phyloP scores from a whole-genome alignment of 2,329 filamentous ascomycete genomes.

The Epichloe bromicola region DNA sequence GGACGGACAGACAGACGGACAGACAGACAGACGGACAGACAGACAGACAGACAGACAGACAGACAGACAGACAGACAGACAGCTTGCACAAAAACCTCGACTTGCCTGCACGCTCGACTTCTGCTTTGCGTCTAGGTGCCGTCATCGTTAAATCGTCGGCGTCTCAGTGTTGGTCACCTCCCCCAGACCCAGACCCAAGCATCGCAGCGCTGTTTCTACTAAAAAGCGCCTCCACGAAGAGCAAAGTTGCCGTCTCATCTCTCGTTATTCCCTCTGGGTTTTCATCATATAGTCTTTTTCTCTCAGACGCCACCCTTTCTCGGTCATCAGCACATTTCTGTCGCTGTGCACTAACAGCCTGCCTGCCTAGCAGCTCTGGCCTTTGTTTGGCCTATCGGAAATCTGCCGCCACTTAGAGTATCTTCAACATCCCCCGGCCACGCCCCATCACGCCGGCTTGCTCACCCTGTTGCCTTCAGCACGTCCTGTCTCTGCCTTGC shows the following conservation, averaged over 20 bases:
- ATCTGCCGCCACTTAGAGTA: conserved; percentile 14
- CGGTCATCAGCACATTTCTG: neutral
- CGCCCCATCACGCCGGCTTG: conserved; percentile 11
- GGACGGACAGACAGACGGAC: too few species aligned
- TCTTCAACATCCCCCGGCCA: conserved; percentile 7
- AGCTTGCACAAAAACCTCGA: neutral
- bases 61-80: neutral
- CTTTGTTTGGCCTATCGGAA: conserved; percentile 19
- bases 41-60: neutral
- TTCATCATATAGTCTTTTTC: neutral
- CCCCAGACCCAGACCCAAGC: neutral
- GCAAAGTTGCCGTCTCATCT: neutral
- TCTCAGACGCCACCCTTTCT: neutral
- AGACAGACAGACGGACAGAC: neutral
- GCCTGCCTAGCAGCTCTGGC: conserved; percentile 12
- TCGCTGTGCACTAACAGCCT: conserved; percentile 7
- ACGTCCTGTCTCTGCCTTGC: conserved; percentile 9
- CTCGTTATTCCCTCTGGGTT: neutral
- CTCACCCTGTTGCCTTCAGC: conserved; percentile 7
- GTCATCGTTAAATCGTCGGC: neutral
- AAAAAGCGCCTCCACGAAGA: neutral
- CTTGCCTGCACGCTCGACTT: neutral
- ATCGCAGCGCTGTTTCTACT: neutral
- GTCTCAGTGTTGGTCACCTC: conserved; percentile 8
- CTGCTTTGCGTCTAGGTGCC: neutral